phyloP scores from a whole-genome alignment of 768 basidiomycete genomes.

The Panaeolus cyanescens region DNA sequence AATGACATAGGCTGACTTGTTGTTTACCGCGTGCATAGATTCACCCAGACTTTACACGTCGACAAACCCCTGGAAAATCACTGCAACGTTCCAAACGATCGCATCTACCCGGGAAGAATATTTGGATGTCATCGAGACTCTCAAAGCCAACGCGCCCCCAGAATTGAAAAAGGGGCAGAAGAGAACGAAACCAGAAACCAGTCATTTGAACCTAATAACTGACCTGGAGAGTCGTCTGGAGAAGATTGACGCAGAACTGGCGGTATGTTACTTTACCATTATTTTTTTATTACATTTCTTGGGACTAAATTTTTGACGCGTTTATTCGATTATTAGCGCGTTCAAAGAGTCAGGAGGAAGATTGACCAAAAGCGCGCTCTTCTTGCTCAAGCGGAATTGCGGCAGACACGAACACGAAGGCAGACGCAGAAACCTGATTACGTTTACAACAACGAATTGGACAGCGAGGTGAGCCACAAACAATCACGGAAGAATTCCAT shows the following conservation, averaged over 20 bases:
- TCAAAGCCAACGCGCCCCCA: slow-evolving; percentile 54
- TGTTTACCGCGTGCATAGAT: slow-evolving; percentile 47
- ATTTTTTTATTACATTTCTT: slow-evolving; percentile 8
- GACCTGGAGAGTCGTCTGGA: slow-evolving; percentile 66
- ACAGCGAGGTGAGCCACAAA: slow-evolving; percentile 59
- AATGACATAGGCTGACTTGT: slow-evolving; percentile 27
- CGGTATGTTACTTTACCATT: slow-evolving; percentile 69
- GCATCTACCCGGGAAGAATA: slow-evolving; percentile 79
- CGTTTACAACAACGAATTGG: slow-evolving; percentile 68
- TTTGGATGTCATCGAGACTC: slow-evolving; percentile 55
- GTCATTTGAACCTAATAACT: slow-evolving; percentile 63
- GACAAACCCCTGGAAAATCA: slow-evolving; percentile 90
- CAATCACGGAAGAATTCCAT: slow-evolving; percentile 4
- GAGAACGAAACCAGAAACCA: slow-evolving; percentile 54
- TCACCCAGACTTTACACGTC: slow-evolving; percentile 84
- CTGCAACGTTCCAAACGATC: slow-evolving; percentile 71
- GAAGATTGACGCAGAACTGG: slow-evolving; percentile 66
- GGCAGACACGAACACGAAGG: slow-evolving; percentile 78
- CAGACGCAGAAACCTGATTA: slow-evolving; percentile 78
- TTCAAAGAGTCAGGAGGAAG: slow-evolving; percentile 69
- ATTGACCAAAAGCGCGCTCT: slow-evolving; percentile 66
- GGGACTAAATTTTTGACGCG: slow-evolving; percentile 6
- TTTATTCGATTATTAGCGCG: slow-evolving; percentile 48
- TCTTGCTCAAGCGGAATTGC: slow-evolving; percentile 74
- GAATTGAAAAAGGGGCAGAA: slow-evolving; percentile 49